Evolutionary conservation across 2,329 filamentous ascomycete genomes (phyloP).

Genomic region (Penicillium fuscoglaucum): DNA sequence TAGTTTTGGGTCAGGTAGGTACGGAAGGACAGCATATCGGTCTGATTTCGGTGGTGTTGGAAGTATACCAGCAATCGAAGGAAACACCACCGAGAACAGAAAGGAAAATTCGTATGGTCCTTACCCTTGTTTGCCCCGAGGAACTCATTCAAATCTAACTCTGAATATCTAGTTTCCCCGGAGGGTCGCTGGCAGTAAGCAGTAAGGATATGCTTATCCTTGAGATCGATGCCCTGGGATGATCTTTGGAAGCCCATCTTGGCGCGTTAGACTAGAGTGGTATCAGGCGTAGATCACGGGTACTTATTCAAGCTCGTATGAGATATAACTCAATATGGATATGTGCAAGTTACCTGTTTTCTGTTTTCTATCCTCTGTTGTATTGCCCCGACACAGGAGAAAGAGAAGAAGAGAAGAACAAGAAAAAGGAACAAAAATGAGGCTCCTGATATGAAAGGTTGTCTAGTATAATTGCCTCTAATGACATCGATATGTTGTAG

Average conservation of each 20-base stretch:
- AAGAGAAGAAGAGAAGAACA: neutral
- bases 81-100: neutral
- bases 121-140: slow-evolving; percentile 22
- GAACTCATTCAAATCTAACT: slow-evolving; percentile 22
- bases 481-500: slow-evolving; percentile 20
- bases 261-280: neutral
- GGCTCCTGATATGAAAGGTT: neutral
- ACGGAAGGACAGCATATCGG: neutral
- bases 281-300: neutral
- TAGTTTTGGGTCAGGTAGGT: neutral
- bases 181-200: slow-evolving; percentile 21
- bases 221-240: slow-evolving; percentile 22
- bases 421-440: neutral
- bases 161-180: slow-evolving; percentile 22
- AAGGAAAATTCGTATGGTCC: neutral
- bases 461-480: neutral
- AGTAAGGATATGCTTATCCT: slow-evolving; percentile 21
- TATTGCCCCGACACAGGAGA: neutral
- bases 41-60: neutral
- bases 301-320: neutral
- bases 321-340: neutral
- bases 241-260: slow-evolving; percentile 26
- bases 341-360: neutral
- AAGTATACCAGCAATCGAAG: neutral
- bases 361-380: neutral